A percentile compares a stretch with the other conserved stretches of the same genome.
These are phyloP conservation scores for Pyricularia pennisetigena DNA, from an alignment of 2,329 filamentous ascomycete genomes.

Conservation along the genomic window DNA sequence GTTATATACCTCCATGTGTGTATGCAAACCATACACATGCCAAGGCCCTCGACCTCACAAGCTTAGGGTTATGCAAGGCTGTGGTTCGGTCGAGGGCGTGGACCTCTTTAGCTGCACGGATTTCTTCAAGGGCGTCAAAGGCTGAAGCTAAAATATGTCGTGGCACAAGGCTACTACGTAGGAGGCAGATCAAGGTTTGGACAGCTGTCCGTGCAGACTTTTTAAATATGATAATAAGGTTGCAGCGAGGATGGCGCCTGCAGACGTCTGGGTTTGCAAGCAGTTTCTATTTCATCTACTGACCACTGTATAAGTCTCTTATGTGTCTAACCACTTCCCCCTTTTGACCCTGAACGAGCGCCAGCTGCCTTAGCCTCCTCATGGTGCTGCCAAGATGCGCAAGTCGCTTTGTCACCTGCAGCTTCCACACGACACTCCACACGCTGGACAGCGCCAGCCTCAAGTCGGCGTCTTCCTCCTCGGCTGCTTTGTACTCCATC, in stretches of 20 bases:
- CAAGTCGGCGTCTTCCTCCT: conserved; percentile 2
- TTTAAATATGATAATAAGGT: background rate
- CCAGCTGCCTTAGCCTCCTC: conserved; percentile 2
- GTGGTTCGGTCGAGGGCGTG: background rate
- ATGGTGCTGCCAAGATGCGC: conserved; percentile 1
- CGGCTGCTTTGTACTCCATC: background rate
- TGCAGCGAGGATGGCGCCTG: background rate
- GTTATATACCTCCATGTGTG: background rate
- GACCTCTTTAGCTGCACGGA: too few species aligned
- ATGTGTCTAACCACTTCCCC: background rate
- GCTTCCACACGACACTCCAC: conserved; percentile 2
- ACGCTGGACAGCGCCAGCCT: background rate
- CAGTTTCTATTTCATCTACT: background rate
- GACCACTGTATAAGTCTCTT: background rate
- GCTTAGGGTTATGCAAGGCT: background rate
- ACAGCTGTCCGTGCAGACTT: background rate
- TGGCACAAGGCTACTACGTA: background rate
- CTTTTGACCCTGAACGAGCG: conserved; percentile 2
- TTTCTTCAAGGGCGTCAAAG: background rate
- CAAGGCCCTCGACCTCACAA: background rate
- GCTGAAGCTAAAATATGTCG: background rate
- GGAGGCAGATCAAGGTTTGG: background rate
- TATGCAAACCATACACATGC: background rate
- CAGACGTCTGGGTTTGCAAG: background rate
- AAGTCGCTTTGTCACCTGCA: conserved; percentile 1